Conservation (phyloP, 1,284 basidiomycete genomes). For the Lignosus rhinocerotis region DNA sequence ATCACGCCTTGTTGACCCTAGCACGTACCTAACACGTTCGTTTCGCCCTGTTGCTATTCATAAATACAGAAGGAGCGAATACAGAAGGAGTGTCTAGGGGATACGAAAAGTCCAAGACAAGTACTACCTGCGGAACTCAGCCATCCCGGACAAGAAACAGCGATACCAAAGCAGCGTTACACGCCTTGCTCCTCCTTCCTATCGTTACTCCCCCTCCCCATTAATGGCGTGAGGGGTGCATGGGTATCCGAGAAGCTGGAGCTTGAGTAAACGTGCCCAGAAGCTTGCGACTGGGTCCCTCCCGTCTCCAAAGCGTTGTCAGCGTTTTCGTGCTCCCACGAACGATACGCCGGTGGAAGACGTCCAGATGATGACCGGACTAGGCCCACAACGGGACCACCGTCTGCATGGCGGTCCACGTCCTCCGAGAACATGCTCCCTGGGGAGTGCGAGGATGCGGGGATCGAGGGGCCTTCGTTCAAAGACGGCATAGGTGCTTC, state of each 20-base stretch:
- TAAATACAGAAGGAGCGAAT: too few species aligned
- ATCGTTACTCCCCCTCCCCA: too few species aligned
- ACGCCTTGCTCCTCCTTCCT: too few species aligned
- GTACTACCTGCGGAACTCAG: too few species aligned
- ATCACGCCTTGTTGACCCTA: too few species aligned
- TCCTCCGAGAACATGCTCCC: not conserved
- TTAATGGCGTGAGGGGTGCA: not conserved
- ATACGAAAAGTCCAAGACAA: too few species aligned
- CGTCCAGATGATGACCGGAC: slow-evolving; percentile 12
- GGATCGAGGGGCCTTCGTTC: too few species aligned
- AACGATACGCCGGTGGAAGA: slow-evolving; percentile 20
- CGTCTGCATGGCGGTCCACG: slow-evolving; percentile 11
- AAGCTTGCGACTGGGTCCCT: not conserved
- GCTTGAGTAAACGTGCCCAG: not conserved
- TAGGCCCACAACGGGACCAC: slow-evolving; percentile 5
- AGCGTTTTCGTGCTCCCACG: slow-evolving; percentile 9
- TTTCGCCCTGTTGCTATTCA: too few species aligned
- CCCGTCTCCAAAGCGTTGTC: not conserved
- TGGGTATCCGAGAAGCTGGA: not conserved
- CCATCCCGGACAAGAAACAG: too few species aligned
- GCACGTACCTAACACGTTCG: too few species aligned
- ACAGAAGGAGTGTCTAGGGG: too few species aligned
- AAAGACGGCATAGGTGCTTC: not conserved
- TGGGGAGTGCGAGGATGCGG: not conserved
- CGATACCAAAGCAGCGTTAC: too few species aligned